Evolutionary conservation across 1,284 basidiomycete species (phyloP), one percentile per base, ranked within the genome.

Genomic region (Rhodotorula glutinis): DNA sequence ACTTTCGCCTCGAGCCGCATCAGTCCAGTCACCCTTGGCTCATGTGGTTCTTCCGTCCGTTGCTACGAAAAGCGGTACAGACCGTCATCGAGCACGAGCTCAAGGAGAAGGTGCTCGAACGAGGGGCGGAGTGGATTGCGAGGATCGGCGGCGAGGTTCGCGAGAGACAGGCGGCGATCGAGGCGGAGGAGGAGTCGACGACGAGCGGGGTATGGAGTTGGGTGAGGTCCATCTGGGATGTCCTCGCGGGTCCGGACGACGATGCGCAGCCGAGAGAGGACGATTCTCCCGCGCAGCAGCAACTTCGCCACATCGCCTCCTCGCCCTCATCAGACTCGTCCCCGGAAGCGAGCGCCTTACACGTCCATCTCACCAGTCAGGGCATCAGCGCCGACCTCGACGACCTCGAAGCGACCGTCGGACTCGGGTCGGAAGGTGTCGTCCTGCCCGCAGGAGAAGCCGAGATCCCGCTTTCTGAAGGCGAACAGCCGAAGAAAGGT

Each of bases 301-400:
- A 38, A 11, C 33, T 38, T 38, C 33, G 33, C 33, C 33, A 38
- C 5, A 11, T 38, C 33, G 33, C 33, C 33, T 38, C 33, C 33
- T 38, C 33, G 33, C 33, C 33, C 33, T 38, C 33, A 11, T n/a
- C 47, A 0, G 58, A 33, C 23, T 1, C 10, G 17, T 19, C 11
- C 1, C 8, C 9, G 11, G 64, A 30, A 10, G 16, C 33, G 11
- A 40, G 38, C 40, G 29, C 29, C 8, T 44, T 41, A 8, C 17
- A 43, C 29, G 10, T 65, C 9, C 69, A 67, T 30, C 29, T 70
- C n/a, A 65, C 62, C 49, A 30, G 57, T 8, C 66, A 60, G 30
- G 69, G 69, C 8, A 10, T 70, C 43, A 40, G 60, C 1, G 23
- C 65, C 54, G 69, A 70, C 47, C 60, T 70, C 30, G 62, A 60